Evolutionary conservation across 169 alveolate genomes (phyloP), one percentile per base, ranked within the genome.

Genomic region (Eimeria praecox): DNA sequence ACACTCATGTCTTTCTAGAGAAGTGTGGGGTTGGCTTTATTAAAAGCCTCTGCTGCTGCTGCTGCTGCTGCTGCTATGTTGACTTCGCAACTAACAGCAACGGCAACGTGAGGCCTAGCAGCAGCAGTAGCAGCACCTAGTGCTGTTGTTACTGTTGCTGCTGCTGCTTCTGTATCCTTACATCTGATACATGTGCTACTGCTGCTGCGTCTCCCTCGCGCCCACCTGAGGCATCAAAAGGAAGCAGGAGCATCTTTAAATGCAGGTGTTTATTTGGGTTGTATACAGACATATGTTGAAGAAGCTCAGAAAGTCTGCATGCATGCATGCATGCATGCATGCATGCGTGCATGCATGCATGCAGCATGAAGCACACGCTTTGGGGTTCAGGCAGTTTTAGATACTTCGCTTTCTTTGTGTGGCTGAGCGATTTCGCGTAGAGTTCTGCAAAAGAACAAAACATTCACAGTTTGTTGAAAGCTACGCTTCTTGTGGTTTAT

Each of bases 121-220:
- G 49, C 83, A 73, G 83, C 83, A 73, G 83, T 46, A 73, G 83
- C 83, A n/a, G 83, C 83, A 73, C 46, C 85, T n/a, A 40, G 52
- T 30, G 46, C 30, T 27, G 46, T 66, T n/a, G n/a, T n/a, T n/a
- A n/a, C n/a, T n/a, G n/a, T 49, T 64, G 75, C 75, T 64, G 20
- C 75, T 35, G 46, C 42, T 10, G 85, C 75, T 64, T 22, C 75
- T 64, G 20, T 30, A 18, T 4, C 30, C 35, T 64, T n/a, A n/a
- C n/a, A n/a, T n/a, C n/a, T n/a, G n/a, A n/a, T n/a, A n/a, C n/a
- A n/a, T n/a, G n/a, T n/a, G n/a, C n/a, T n/a, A n/a, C n/a, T n/a
- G n/a, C n/a, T n/a, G n/a, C n/a, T n/a, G n/a, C n/a, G n/a, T n/a
- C n/a, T n/a, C n/a, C n/a, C n/a, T n/a, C n/a, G n/a, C n/a, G n/a